These are phyloP conservation scores for Fonsecaea pugnacius DNA, from an alignment of 2,329 filamentous ascomycete species.

Conservation along the genomic window DNA sequence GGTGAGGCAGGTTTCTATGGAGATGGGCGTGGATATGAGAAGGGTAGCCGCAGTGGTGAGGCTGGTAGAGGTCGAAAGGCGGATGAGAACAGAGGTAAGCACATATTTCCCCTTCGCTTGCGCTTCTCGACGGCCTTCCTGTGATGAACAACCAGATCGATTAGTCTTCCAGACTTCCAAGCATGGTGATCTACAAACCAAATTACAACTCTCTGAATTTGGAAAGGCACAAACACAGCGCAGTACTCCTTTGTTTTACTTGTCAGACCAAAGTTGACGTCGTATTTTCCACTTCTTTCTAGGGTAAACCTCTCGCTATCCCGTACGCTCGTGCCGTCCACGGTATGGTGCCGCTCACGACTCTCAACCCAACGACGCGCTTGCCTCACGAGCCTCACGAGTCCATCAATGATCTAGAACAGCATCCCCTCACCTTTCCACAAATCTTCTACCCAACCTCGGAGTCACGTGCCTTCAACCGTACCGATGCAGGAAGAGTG, in stretches of 20 bases:
- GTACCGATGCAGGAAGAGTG: slow-evolving; percentile 66
- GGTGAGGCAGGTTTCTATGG: slow-evolving; percentile 75
- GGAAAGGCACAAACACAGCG: slow-evolving; percentile 11
- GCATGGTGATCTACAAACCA: slow-evolving; percentile 74
- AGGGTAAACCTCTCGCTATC: slow-evolving; percentile 77
- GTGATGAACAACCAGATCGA: slow-evolving; percentile 82
- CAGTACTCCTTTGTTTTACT: background rate
- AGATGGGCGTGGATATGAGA: slow-evolving; percentile 78
- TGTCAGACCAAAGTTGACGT: slow-evolving; percentile 5
- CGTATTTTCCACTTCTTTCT: slow-evolving; percentile 20
- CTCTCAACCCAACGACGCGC: slow-evolving; percentile 46
- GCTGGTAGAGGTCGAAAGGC: slow-evolving; percentile 82
- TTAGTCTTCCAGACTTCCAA: slow-evolving; percentile 99
- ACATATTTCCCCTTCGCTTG: background rate
- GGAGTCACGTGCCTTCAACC: slow-evolving; percentile 68
- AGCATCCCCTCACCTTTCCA: slow-evolving; percentile 60
- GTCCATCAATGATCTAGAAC: slow-evolving; percentile 66
- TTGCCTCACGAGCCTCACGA: slow-evolving; percentile 56
- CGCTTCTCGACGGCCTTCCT: slow-evolving; percentile 12
- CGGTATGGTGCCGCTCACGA: slow-evolving; percentile 77
- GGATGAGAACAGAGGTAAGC: slow-evolving; percentile 72
- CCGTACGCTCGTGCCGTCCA: slow-evolving; percentile 78
- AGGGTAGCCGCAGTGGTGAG: slow-evolving; percentile 83
- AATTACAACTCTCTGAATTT: slow-evolving; percentile 73
- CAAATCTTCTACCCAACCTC: slow-evolving; percentile 67